These are phyloP conservation scores for Pseudophaeomoniella oleicola DNA, from an alignment of 2,329 filamentous ascomycete species.

Conservation along the genomic window DNA sequence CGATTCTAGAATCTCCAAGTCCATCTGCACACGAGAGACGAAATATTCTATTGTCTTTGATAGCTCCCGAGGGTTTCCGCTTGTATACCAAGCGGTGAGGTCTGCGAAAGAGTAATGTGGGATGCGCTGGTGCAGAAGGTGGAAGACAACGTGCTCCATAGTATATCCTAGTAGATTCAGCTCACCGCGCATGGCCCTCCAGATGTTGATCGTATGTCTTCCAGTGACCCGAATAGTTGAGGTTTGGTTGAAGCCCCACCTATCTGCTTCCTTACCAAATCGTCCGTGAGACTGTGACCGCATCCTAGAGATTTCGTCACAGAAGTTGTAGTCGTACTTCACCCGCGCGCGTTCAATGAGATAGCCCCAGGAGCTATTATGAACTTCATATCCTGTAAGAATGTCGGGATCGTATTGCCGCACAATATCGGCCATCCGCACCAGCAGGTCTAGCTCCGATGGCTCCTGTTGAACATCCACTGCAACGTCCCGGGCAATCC, in stretches of 20 bases:
- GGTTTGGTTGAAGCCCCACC: conserved; percentile 88
- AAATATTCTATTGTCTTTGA: conserved; percentile 68
- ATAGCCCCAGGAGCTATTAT: conserved; percentile 89
- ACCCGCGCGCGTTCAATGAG: conserved; percentile 74
- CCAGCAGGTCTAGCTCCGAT: conserved; percentile 72
- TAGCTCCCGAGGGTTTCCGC: conserved; percentile 52
- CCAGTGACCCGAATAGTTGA: conserved; percentile 88
- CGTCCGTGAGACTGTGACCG: conserved; percentile 69
- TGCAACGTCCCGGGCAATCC: conserved; percentile 45
- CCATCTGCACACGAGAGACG: conserved; percentile 56
- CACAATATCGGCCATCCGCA: conserved; percentile 76
- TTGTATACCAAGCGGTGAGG: conserved; percentile 70
- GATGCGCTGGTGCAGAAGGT: conserved; percentile 72
- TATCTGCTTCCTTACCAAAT: conserved; percentile 73
- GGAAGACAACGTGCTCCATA: conserved; percentile 90
- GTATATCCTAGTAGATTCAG: conserved; percentile 86
- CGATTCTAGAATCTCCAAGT: conserved; percentile 79
- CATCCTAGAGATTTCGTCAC: conserved; percentile 81
- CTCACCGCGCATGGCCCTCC: conserved; percentile 90
- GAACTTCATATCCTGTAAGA: conserved; percentile 86
- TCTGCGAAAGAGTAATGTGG: conserved; percentile 73
- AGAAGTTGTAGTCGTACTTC: conserved; percentile 81
- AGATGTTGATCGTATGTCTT: conserved; percentile 91
- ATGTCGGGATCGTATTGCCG: conserved; percentile 77
- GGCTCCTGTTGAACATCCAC: conserved; percentile 59